Percentiles rank a stretch among this genome's conserved stretches.
Conservation (phyloP, 306 rosid genomes). For the Acmispon strigosus region DNA sequence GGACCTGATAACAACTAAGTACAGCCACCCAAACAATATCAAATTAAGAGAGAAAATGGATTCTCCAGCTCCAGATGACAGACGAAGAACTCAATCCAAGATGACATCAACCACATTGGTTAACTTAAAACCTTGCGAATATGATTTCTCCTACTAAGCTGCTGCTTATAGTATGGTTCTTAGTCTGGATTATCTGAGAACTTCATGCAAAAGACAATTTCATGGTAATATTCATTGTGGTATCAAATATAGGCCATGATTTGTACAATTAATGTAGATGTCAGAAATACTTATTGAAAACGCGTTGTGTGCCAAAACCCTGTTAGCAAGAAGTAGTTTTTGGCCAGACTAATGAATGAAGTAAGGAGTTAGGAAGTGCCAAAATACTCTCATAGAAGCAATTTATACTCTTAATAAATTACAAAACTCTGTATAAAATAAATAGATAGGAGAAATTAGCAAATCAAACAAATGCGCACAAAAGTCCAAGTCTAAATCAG, state of each 20-base stretch:
- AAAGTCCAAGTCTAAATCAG: neutral
- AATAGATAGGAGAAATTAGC: neutral
- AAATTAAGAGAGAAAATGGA: neutral
- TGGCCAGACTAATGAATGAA: neutral
- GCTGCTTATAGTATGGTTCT: neutral
- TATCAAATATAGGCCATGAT: neutral
- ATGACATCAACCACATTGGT: neutral
- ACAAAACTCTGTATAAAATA: neutral
- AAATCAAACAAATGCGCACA: neutral
- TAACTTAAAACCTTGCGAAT: neutral
- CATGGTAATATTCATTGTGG: neutral
- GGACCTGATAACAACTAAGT: neutral
- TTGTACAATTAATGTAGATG: neutral
- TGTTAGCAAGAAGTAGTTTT: neutral
- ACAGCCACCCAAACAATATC: too few relatives aligned
- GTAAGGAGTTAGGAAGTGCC: neutral
- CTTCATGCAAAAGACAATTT: neutral
- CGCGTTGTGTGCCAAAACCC: neutral
- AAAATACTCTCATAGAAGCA: neutral
- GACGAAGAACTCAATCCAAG: neutral
- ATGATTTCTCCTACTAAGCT: neutral
- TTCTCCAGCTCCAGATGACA: neutral
- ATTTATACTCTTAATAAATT: neutral
- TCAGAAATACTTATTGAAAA: neutral
- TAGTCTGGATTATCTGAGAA: neutral